Evolutionary conservation across 1,139 yeast species (phyloP).

Genomic region (Geotrichum cucujoidarum): DNA sequence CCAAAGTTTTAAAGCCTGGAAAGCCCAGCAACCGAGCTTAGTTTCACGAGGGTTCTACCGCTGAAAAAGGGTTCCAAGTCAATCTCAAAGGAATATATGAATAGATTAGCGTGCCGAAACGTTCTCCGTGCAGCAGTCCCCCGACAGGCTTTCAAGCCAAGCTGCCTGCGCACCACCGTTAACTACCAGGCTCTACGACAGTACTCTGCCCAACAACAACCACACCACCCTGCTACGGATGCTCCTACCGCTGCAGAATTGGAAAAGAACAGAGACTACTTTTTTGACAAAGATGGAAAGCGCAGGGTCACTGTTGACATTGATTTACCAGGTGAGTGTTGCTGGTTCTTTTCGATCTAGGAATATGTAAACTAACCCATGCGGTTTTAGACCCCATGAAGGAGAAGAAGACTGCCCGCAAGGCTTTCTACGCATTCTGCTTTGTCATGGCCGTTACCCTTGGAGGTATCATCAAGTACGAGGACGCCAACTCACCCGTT

Average conservation of each 20-base stretch:
- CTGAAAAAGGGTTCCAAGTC: no score
- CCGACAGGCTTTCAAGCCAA: neutral
- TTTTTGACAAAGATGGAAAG: constrained; percentile 18
- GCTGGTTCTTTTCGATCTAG: neutral
- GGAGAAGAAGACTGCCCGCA: constrained; percentile 47
- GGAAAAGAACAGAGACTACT: constrained; percentile 15
- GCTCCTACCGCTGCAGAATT: constrained; percentile 16
- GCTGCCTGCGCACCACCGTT: neutral
- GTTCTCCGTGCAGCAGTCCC: constrained; percentile 1
- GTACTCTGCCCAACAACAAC: constrained; percentile 6
- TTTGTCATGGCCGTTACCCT: constrained; percentile 62
- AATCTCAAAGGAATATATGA: no score
- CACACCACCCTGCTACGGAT: constrained; percentile 14
- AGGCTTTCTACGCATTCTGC: constrained; percentile 57
- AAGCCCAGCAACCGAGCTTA: no score
- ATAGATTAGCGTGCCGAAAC: constrained; percentile 1
- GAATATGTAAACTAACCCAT: neutral
- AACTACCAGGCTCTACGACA: constrained; percentile 3
- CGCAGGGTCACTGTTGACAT: constrained; percentile 34
- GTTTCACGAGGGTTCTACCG: no score
- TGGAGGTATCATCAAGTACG: constrained; percentile 79
- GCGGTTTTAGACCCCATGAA: constrained; percentile 52
- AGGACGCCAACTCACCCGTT: constrained; percentile 82
- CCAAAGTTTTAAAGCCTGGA: no score
- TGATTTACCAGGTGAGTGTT: constrained; percentile 32